phyloP scores from a whole-genome alignment of 73 alveolate genomes.

The Stentor coeruleus region DNA sequence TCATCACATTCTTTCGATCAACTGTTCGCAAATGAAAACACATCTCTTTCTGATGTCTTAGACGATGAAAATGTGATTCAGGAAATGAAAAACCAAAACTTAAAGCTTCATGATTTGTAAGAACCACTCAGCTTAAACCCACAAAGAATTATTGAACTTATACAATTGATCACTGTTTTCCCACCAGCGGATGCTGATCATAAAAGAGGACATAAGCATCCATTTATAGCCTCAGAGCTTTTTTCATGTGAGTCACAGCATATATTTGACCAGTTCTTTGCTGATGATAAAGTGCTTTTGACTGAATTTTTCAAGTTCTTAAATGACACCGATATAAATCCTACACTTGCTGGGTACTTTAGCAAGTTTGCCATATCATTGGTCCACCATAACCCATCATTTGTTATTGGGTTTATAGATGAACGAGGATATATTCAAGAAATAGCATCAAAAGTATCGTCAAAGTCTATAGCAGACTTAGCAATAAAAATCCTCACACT shows the following conservation, averaged over 20 bases:
- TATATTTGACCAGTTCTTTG: background rate
- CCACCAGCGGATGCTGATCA: constrained; percentile 10
- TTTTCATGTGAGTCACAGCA: background rate
- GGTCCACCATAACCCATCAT: background rate
- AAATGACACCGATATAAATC: background rate
- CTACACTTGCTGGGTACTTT: background rate
- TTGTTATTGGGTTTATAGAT: background rate
- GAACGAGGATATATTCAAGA: background rate
- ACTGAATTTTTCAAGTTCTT: background rate
- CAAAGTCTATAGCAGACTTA: background rate
- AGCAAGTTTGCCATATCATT: background rate
- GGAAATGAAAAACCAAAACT: constrained; percentile 16
- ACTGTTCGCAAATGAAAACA: background rate
- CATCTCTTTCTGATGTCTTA: background rate
- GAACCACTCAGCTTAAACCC: background rate
- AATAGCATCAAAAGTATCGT: background rate
- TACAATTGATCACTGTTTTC: background rate
- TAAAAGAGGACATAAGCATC: background rate
- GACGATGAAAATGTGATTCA: constrained; percentile 14
- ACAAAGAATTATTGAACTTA: background rate
- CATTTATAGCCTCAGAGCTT: constrained; percentile 22
- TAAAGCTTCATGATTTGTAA: constrained; percentile 12
- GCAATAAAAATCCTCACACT: background rate
- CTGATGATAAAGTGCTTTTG: background rate
- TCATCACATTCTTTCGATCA: background rate